Percentiles rank a stretch among this genome's conserved stretches.
These are phyloP conservation scores for Tulasnella calospora DNA, from an alignment of 768 basidiomycete genomes.

Conservation along the genomic window DNA sequence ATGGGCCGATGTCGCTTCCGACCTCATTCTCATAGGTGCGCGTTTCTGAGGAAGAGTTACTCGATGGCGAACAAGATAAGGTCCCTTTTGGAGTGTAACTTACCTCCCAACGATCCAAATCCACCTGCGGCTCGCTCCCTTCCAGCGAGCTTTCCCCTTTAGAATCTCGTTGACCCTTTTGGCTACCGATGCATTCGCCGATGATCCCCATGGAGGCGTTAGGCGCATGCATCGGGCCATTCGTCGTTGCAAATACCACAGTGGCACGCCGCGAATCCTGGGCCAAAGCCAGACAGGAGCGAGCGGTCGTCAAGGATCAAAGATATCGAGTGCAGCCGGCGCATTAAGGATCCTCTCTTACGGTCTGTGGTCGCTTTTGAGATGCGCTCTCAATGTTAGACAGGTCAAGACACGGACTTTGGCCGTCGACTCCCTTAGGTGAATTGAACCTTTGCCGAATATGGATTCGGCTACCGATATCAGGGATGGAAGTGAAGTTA, in stretches of 20 bases:
- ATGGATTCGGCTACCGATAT: neutral
- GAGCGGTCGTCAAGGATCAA: neutral
- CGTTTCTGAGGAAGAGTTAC: neutral
- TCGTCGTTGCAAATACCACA: neutral
- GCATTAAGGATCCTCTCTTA: neutral
- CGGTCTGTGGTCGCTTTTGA: neutral
- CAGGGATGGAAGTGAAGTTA: neutral
- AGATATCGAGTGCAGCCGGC: neutral
- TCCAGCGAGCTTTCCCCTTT: neutral
- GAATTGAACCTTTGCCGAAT: neutral
- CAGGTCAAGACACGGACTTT: neutral
- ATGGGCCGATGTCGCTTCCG: neutral
- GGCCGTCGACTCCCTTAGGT: neutral
- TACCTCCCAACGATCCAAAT: neutral
- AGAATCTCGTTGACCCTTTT: neutral
- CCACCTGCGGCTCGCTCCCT: neutral
- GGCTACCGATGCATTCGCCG: neutral
- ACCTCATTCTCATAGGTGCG: neutral
- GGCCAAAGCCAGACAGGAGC: neutral
- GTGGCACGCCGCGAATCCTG: neutral
- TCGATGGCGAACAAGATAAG: neutral
- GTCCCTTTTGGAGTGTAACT: neutral
- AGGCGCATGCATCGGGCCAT: neutral
- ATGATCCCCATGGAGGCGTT: neutral
- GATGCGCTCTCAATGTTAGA: neutral